Conservation (phyloP, 176 grass and related monocot genomes). For the Pontederia crassipes region DNA sequence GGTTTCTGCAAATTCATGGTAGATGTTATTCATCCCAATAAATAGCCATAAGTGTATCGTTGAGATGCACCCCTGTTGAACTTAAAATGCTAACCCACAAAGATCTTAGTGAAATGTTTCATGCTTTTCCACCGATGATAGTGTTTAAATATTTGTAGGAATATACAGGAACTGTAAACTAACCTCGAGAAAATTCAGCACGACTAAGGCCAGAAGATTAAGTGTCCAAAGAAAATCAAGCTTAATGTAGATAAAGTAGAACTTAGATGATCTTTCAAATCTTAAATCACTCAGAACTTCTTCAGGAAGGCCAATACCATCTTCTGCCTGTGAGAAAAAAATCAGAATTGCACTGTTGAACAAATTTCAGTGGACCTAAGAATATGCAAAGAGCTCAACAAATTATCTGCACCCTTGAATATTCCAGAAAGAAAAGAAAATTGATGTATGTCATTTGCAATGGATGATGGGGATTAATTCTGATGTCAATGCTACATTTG, state of each 20-base stretch:
- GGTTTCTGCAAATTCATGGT: constrained; percentile 61
- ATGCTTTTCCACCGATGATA: no score
- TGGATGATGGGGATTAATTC: no score
- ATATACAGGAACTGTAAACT: constrained; percentile 15
- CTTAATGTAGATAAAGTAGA: constrained; percentile 72
- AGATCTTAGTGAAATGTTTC: not conserved
- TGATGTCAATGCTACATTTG: no score
- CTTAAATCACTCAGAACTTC: constrained; percentile 57
- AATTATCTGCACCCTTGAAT: not conserved
- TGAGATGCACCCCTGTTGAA: no score
- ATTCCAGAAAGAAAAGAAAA: no score
- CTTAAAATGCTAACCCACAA: not conserved
- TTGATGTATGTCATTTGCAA: no score
- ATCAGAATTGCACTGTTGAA: constrained; percentile 7
- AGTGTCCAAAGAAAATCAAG: constrained; percentile 89
- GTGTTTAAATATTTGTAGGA: constrained; percentile 1
- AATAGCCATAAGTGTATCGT: not conserved
- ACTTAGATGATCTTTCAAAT: constrained; percentile 69
- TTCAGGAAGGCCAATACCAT: constrained; percentile 83
- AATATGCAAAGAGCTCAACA: not conserved
- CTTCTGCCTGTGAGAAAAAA: constrained; percentile 58
- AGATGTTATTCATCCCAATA: not conserved
- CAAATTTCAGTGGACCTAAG: constrained; percentile 6
- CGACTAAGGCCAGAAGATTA: constrained; percentile 81
- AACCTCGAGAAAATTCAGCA: constrained; percentile 92